phyloP scores from a whole-genome alignment of 495 filamentous ascomycete genomes.

The Hypoxylon rickii region DNA sequence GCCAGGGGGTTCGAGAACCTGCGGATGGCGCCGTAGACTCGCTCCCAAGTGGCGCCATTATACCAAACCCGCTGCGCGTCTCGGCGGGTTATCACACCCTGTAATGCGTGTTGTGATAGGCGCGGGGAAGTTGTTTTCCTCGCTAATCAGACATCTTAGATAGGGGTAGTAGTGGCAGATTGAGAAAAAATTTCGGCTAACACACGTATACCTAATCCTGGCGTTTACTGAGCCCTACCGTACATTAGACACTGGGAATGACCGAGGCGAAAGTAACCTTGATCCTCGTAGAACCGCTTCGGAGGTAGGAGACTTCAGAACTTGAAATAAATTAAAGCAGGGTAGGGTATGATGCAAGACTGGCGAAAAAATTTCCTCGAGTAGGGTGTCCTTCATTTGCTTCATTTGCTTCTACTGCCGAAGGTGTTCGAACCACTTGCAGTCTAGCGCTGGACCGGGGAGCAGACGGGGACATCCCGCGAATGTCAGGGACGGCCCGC shows the following conservation, averaged over 20 bases:
- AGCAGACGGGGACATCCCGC: slow-evolving; percentile 30
- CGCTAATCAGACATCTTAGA: not conserved
- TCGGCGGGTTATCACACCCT: not conserved
- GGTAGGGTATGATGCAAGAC: slow-evolving; percentile 10
- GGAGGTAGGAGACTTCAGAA: slow-evolving; percentile 4
- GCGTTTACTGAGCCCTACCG: no score
- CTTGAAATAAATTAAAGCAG: not conserved
- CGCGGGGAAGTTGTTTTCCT: not conserved
- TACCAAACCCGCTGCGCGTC: not conserved
- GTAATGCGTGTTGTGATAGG: slow-evolving; percentile 5
- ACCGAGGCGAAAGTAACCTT: not conserved
- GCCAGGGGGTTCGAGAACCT: slow-evolving; percentile 46
- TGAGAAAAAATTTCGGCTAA: not conserved
- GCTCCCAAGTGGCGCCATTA: not conserved
- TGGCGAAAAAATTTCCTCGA: slow-evolving; percentile 9
- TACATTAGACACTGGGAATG: no score
- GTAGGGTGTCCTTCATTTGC: not conserved
- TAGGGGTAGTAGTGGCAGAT: not conserved
- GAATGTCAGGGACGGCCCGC: slow-evolving; percentile 33
- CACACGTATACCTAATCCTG: not conserved
- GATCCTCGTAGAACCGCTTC: not conserved
- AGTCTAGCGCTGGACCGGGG: slow-evolving; percentile 29
- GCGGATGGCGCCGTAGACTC: slow-evolving; percentile 16
- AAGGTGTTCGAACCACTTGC: slow-evolving; percentile 5
- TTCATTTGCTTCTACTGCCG: slow-evolving; percentile 3